Percentiles rank a stretch among this genome's conserved stretches.
Evolutionary conservation across 345 rosid genomes (phyloP).

Genomic region (Moringa oleifera): DNA sequence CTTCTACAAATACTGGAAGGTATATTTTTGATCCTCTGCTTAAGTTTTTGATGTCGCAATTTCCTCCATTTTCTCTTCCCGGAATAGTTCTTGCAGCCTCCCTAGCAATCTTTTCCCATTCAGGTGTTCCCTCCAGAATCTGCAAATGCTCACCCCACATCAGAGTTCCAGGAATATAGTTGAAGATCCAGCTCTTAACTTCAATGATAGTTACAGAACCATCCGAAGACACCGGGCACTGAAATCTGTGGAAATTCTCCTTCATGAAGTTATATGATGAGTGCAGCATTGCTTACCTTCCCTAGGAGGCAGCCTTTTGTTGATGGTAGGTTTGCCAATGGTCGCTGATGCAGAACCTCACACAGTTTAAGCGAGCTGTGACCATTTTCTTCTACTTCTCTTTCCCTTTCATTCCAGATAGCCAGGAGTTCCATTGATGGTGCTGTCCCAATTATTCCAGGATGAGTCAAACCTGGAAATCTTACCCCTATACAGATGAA

Average conservation of each 20-base stretch:
- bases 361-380: conserved; percentile 41
- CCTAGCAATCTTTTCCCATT: conserved; percentile 67
- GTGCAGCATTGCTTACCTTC: conserved; percentile 27
- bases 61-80: conserved; percentile 95
- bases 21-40: conserved; percentile 84
- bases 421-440: conserved; percentile 73
- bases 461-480: conserved; percentile 85
- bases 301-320: conserved; percentile 75
- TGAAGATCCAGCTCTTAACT: not conserved
- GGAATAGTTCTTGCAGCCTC: conserved; percentile 90
- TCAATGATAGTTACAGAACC: too few relatives aligned
- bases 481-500: conserved; percentile 52
- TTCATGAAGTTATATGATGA: not conserved
- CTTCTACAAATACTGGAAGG: conserved; percentile 85
- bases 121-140: conserved; percentile 59
- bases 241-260: not conserved
- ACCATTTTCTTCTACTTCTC: conserved; percentile 63
- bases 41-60: conserved; percentile 87
- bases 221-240: not conserved
- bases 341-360: conserved; percentile 77
- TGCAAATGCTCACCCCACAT: conserved; percentile 19
- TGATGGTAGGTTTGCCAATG: conserved; percentile 70
- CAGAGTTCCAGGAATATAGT: conserved; percentile 3
- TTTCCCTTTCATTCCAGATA: conserved; percentile 83
- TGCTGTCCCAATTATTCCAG: conserved; percentile 84